phyloP scores from a whole-genome alignment of 169 alveolate genomes.

The Plasmodium gonderi region DNA sequence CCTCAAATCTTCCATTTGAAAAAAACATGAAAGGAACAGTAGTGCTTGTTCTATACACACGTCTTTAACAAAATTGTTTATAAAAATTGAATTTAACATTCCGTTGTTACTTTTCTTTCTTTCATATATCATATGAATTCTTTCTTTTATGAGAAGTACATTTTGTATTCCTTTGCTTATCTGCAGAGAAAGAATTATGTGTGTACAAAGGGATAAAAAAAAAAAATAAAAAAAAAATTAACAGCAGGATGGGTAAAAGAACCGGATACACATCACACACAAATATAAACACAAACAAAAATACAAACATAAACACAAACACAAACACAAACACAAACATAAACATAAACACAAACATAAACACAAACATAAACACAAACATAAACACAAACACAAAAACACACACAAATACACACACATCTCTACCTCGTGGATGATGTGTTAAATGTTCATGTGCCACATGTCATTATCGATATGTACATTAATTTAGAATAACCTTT shows the following conservation, averaged over 20 bases:
- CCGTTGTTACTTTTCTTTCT: background rate
- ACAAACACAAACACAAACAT: background rate
- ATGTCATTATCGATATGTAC: too few species aligned
- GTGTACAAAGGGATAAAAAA: background rate
- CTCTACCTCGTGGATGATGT: too few species aligned
- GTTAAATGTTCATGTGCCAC: too few species aligned
- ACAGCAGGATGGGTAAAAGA: background rate
- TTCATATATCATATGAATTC: background rate
- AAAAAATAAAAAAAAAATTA: background rate
- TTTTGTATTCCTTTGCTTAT: constrained; percentile 11
- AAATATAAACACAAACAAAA: background rate
- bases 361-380: too few species aligned
- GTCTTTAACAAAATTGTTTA: background rate
- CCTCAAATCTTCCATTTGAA: background rate
- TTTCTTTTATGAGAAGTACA: constrained; percentile 4
- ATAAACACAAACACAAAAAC: too few species aligned
- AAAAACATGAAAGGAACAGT: constrained; percentile 28
- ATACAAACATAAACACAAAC: background rate
- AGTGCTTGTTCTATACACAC: background rate
- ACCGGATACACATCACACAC: background rate
- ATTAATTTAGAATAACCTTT: too few species aligned
- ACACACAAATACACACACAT: too few species aligned
- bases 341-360: too few species aligned
- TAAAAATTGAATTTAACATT: background rate
- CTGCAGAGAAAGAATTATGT: background rate